Evolutionary conservation across 352 stramenopile genomes (phyloP), one percentile per base, ranked within the genome.

Genomic region (Aphanomyces cochlioides): DNA sequence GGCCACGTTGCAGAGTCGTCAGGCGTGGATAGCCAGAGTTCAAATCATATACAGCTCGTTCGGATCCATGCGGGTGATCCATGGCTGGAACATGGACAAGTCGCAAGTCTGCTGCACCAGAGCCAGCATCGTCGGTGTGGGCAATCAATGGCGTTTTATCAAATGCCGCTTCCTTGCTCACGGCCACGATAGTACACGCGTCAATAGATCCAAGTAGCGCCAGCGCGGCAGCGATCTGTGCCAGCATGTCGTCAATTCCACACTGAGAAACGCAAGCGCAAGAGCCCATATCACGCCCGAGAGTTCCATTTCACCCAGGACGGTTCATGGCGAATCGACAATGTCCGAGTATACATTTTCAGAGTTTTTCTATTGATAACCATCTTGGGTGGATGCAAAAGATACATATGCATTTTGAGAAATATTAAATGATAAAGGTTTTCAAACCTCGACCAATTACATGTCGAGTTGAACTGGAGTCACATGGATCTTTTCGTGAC

Each of bases 81-180:
- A 81, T 73, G 3, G 92, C 92, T 8, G 93, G 93, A 39, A 98
- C 90, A 40, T 88, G 89, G 57, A 96, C 90, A 34, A 98, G 79
- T 7, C 94, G 87, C 28, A 97, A 78, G 72, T 98, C 93, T 15
- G 90, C 91, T 4, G 91, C 88, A 40, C 81, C 76, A 34, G 64
- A 75, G 13, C 87, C 87, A 1, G 87, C 85, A 41, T 95, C 87
- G 57, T 95, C 85, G 28, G 87, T 98, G 76, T 97, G 90, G 1
- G 90, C 92, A n/a, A 93, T 85, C 66, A 98, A 73, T 43, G 90
- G 92, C 37, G 88, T 90, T 57, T 90, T 90, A 50, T 96, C 87
- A 0, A 63, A 64, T 47, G 82, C 90, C 2, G 92, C 92, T 47
- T 85, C 78, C 69, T 73, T 82, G 12, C 87, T 90, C 15, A 96